These are phyloP conservation scores for Phytophthora fragariaefolia DNA, from an alignment of 352 stramenopile genomes.

Conservation along the genomic window DNA sequence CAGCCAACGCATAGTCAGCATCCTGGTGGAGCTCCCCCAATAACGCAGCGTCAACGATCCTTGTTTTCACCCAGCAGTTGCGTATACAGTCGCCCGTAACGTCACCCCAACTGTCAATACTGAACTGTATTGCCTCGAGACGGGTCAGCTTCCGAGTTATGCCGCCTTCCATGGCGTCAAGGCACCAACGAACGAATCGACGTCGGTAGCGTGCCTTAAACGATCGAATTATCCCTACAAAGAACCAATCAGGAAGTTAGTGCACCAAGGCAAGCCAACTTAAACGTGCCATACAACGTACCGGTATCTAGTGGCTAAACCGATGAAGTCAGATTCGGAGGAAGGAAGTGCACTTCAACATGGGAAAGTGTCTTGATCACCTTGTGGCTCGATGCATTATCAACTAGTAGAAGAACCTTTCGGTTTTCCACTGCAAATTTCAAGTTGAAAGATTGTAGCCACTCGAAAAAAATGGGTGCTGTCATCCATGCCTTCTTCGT, in stretches of 20 bases:
- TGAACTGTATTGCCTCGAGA: constrained; percentile 18
- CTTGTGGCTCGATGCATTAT: constrained; percentile 21
- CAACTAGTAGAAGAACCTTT: constrained; percentile 17
- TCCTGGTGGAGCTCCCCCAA: background rate
- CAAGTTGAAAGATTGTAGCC: constrained; percentile 15
- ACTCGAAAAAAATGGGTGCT: constrained; percentile 10
- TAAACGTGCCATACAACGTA: no score
- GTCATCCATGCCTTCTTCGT: constrained; percentile 12
- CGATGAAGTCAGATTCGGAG: constrained; percentile 7
- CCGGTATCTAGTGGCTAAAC: constrained; percentile 9
- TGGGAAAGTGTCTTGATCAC: constrained; percentile 4
- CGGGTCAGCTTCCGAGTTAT: constrained; percentile 11
- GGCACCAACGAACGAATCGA: no score
- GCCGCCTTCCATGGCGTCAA: no score
- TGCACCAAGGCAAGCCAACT: no score
- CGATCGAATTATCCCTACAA: no score
- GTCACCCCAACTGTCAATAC: background rate
- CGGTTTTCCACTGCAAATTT: constrained; percentile 13
- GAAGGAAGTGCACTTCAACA: constrained; percentile 7
- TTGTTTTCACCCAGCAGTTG: constrained; percentile 8
- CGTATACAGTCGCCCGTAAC: constrained; percentile 6
- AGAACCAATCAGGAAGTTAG: no score
- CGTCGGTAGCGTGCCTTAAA: no score
- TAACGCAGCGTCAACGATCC: constrained; percentile 1
- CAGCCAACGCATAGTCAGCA: background rate